These are phyloP conservation scores for Lasiosphaeria ovina DNA, from an alignment of 495 filamentous ascomycete species.

Conservation along the genomic window DNA sequence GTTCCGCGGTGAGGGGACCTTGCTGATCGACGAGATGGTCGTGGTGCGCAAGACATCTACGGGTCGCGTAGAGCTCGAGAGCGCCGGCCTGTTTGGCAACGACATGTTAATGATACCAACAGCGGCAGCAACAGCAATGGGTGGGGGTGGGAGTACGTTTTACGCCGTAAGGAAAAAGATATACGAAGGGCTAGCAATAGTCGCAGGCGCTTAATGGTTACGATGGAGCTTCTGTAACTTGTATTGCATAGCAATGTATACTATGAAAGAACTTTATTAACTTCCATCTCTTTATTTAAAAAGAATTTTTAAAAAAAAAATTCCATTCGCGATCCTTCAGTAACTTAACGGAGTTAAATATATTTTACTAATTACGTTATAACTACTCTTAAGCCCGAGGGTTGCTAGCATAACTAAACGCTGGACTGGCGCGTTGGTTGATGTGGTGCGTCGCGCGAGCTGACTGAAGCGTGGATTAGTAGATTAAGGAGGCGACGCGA, in stretches of 20 bases:
- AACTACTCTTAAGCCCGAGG: neutral
- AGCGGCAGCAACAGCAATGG: too few relatives aligned
- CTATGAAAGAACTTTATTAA: neutral
- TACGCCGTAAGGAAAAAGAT: neutral
- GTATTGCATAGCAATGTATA: neutral
- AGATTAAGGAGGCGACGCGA: too few relatives aligned
- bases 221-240: too few relatives aligned
- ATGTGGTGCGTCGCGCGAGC: too few relatives aligned
- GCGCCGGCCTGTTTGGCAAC: conserved; percentile 51
- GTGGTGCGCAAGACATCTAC: conserved; percentile 85
- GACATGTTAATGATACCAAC: neutral
- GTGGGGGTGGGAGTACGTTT: too few relatives aligned
- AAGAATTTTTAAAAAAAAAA: neutral
- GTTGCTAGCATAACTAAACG: too few relatives aligned
- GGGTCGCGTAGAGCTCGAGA: conserved; percentile 87
- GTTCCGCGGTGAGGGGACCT: conserved; percentile 88
- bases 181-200: neutral
- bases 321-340: neutral
- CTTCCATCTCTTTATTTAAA: neutral
- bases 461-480: too few relatives aligned
- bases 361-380: neutral
- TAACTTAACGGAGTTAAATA: neutral
- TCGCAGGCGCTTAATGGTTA: neutral
- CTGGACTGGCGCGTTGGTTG: too few relatives aligned
- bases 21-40: conserved; percentile 83